phyloP scores from a whole-genome alignment of 1,139 yeast genomes.

The Yamadazyma diospyri region DNA sequence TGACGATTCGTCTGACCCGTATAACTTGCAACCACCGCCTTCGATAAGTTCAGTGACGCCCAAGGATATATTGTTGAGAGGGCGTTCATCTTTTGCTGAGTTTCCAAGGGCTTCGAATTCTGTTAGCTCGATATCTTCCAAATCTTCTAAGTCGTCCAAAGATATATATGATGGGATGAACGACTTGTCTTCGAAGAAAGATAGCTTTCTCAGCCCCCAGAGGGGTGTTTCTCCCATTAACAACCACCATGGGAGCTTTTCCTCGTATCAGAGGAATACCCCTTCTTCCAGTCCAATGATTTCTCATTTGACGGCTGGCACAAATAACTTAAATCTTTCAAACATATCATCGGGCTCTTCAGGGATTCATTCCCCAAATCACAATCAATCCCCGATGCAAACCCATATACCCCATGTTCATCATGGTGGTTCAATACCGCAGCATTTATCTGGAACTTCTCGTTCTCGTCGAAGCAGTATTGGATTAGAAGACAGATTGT shows the following conservation, averaged over 20 bases:
- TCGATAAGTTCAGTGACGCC: constrained; percentile 31
- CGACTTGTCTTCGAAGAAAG: constrained; percentile 14
- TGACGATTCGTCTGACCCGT: constrained; percentile 5
- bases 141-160: constrained; percentile 15
- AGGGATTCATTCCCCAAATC: not conserved
- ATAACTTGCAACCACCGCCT: constrained; percentile 12
- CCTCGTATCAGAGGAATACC: constrained; percentile 56
- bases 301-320: constrained; percentile 2
- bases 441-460: not conserved
- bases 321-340: not conserved
- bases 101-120: constrained; percentile 18
- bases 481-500: constrained; percentile 3
- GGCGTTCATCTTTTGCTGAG: constrained; percentile 19
- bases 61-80: constrained; percentile 35
- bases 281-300: constrained; percentile 46
- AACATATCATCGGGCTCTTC: not conserved
- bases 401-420: constrained; percentile 1
- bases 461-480: constrained; percentile 3
- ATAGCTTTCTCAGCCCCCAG: constrained; percentile 44
- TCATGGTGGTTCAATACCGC: constrained; percentile 1
- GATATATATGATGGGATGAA: constrained; percentile 28
- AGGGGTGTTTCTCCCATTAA: constrained; percentile 24
- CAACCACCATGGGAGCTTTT: constrained; percentile 45
- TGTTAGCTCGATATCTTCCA: constrained; percentile 18
- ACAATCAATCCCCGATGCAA: not conserved